A percentile compares a stretch with the other conserved stretches of the same genome.
phyloP scores from a whole-genome alignment of 768 basidiomycete species.

The Boletus sp. region DNA sequence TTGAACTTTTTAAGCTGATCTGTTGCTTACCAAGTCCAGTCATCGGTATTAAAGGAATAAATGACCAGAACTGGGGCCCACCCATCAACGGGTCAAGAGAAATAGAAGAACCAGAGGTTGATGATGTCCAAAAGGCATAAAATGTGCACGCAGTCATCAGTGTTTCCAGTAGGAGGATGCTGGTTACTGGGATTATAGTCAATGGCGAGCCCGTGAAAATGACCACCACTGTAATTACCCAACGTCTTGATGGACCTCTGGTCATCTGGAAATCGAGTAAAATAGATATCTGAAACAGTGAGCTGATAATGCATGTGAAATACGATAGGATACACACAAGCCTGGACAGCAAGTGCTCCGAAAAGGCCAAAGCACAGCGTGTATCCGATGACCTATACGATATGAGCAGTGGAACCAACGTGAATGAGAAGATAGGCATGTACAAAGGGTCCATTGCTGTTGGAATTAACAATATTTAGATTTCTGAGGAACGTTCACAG shows the following conservation, averaged over 20 bases:
- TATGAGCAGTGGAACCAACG: no score
- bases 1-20: neutral
- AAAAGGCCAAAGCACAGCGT: no score
- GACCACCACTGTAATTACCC: neutral
- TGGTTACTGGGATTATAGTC: neutral
- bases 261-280: neutral
- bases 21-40: neutral
- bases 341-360: no score
- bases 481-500: neutral
- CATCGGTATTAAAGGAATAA: neutral
- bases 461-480: neutral
- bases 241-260: neutral
- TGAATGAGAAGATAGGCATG: no score
- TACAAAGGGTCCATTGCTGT: no score
- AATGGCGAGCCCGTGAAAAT: neutral
- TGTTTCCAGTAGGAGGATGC: neutral
- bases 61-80: neutral
- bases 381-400: no score
- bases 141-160: neutral
- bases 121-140: fast-evolving
- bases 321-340: no score
- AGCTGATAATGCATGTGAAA: no score
- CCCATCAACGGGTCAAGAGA: no score
- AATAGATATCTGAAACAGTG: neutral
- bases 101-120: neutral